A percentile compares a stretch with the other conserved stretches of the same genome.
These are phyloP conservation scores for Rhizopogon roseolus DNA, from an alignment of 768 basidiomycete species.

Conservation along the genomic window DNA sequence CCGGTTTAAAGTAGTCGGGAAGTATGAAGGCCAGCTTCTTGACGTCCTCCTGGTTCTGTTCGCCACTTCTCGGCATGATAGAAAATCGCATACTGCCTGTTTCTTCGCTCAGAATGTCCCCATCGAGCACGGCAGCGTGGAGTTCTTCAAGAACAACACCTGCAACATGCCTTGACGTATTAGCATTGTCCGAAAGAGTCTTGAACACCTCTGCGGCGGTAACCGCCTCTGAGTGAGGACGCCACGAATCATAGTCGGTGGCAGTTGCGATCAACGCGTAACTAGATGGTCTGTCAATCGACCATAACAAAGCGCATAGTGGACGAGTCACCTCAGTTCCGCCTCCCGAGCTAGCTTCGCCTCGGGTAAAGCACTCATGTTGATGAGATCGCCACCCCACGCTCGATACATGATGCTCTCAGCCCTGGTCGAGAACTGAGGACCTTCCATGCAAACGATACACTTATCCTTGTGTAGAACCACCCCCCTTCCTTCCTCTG, in stretches of 20 bases:
- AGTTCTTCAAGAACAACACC: slow-evolving; percentile 67
- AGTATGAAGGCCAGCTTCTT: slow-evolving; percentile 72
- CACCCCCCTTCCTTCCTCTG: slow-evolving; percentile 51
- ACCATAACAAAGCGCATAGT: not conserved
- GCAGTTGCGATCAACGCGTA: slow-evolving; percentile 88
- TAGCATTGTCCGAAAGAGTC: slow-evolving; percentile 81
- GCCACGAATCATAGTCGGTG: slow-evolving; percentile 97
- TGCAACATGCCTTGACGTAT: slow-evolving; percentile 76
- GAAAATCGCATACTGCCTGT: slow-evolving; percentile 80
- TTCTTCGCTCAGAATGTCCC: slow-evolving; percentile 60
- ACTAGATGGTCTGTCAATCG: slow-evolving; percentile 34
- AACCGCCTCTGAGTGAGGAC: slow-evolving; percentile 73
- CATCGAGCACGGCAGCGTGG: slow-evolving; percentile 49
- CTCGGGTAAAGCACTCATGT: slow-evolving; percentile 97
- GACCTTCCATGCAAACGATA: slow-evolving; percentile 95
- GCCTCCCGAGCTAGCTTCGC: slow-evolving; percentile 96
- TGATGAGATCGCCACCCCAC: slow-evolving; percentile 92
- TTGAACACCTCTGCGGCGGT: slow-evolving; percentile 90
- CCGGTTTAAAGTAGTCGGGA: slow-evolving; percentile 61
- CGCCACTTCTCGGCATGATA: slow-evolving; percentile 68
- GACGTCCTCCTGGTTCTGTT: slow-evolving; percentile 53
- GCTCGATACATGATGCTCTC: slow-evolving; percentile 92
- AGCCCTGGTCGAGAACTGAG: slow-evolving; percentile 96
- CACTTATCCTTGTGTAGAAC: slow-evolving; percentile 78
- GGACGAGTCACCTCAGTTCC: slow-evolving; percentile 65